Conservation (phyloP, 208 protist genomes). For the Crithidia acanthocephali region DNA sequence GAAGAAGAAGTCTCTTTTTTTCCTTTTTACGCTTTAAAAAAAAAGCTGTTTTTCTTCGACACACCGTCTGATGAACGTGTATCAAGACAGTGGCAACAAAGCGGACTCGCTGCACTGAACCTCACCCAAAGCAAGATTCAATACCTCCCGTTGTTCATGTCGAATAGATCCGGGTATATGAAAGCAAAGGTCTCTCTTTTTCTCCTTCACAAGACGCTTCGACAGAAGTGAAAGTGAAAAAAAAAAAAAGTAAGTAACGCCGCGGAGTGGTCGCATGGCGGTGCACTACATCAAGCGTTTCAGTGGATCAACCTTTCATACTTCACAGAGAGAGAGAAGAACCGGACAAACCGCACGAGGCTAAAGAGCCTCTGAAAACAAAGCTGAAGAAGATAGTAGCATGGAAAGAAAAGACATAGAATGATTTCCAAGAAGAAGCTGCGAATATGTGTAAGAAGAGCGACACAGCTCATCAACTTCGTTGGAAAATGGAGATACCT, state of each 20-base stretch:
- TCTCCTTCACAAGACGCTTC: background rate
- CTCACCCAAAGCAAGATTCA: background rate
- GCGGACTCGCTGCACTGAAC: background rate
- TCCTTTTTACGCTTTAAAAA: background rate
- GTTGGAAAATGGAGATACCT: conserved; percentile 14
- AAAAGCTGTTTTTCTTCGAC: background rate
- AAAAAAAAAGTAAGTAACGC: conserved; percentile 3
- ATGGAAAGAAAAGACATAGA: conserved; percentile 5
- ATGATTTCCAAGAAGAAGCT: conserved; percentile 3
- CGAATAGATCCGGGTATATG: background rate
- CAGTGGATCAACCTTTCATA: conserved; percentile 1
- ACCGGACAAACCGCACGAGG: background rate
- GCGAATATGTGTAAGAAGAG: background rate
- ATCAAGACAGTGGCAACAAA: background rate
- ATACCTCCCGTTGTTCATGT: background rate
- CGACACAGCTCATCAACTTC: background rate
- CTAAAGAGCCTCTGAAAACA: conserved; percentile 1
- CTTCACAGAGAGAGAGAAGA: conserved; percentile 1
- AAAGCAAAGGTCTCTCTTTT: background rate
- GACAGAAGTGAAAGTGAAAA: too few relatives aligned
- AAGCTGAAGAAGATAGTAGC: conserved; percentile 13
- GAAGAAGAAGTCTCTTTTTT: background rate
- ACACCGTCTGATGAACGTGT: background rate
- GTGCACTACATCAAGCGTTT: conserved; percentile 22
- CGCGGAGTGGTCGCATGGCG: conserved; percentile 25